These are phyloP conservation scores for Pugionium dolabratum DNA, from an alignment of 345 rosid species.

Conservation along the genomic window DNA sequence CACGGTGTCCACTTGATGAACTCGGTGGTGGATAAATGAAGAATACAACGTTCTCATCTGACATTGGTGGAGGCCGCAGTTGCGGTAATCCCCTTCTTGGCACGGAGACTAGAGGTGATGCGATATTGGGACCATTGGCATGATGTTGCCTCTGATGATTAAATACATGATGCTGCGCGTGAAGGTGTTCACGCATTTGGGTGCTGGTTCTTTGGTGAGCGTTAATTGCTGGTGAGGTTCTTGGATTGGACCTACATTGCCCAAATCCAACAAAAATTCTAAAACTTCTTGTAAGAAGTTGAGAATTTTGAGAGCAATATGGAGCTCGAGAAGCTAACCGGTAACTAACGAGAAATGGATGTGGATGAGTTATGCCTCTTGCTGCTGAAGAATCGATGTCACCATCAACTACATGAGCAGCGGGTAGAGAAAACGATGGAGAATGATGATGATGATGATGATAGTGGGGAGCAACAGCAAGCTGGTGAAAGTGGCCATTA, in stretches of 20 bases:
- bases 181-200: conserved; percentile 51
- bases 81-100: conserved; percentile 54
- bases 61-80: conserved; percentile 35
- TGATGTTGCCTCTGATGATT: conserved; percentile 54
- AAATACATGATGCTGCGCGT: conserved; percentile 45
- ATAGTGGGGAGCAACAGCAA: conserved; percentile 59
- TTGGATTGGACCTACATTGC: conserved; percentile 51
- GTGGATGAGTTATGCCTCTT: conserved; percentile 46
- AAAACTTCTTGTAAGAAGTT: conserved; percentile 6
- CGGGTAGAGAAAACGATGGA: conserved; percentile 45
- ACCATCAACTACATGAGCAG: conserved; percentile 47
- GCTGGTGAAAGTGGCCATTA: conserved; percentile 49
- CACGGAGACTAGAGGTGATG: conserved; percentile 42
- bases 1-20: conserved; percentile 49
- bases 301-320: conserved; percentile 5
- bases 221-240: conserved; percentile 50
- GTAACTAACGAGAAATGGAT: conserved; percentile 50
- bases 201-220: conserved; percentile 51
- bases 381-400: conserved; percentile 52
- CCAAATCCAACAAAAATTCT: conserved; percentile 5
- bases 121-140: conserved; percentile 44
- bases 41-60: conserved; percentile 51
- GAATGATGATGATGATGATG: conserved; percentile 43
- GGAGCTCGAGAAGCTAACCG: conserved; percentile 48
- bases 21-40: conserved; percentile 50